Conservation (phyloP, 2,329 filamentous ascomycete species). For the Microascus cirrosus region DNA sequence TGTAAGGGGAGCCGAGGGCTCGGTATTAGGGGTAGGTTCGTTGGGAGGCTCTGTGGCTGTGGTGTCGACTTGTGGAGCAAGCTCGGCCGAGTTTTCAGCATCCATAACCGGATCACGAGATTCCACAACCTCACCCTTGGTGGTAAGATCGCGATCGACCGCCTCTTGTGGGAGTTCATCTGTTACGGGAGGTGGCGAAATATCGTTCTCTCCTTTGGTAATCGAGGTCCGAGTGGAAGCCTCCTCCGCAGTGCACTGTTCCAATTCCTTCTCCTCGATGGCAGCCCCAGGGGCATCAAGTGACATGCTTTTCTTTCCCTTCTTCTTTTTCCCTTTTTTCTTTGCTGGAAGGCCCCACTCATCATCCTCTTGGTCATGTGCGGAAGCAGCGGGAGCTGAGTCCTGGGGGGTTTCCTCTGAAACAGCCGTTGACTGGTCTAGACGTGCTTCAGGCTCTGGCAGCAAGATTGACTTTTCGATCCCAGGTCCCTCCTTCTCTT, state of each 20-base stretch:
- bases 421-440: not conserved
- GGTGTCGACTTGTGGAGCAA: not conserved
- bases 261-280: constrained; percentile 3
- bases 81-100: not conserved
- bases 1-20: not conserved
- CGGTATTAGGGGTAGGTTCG: not conserved
- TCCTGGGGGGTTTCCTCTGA: not conserved
- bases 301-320: constrained; percentile 9
- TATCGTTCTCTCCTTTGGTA: not conserved
- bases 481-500: constrained; percentile 10
- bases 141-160: not conserved
- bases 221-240: not conserved
- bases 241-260: constrained; percentile 5
- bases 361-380: not conserved
- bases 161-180: not conserved
- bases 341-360: constrained; percentile 13
- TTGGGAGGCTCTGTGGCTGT: not conserved
- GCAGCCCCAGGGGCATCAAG: not conserved
- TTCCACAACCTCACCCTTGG: not conserved
- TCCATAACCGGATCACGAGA: not conserved
- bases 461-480: not conserved
- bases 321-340: constrained; percentile 21
- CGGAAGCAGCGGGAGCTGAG: not conserved
- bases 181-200: too few species aligned
- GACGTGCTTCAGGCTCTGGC: not conserved